phyloP scores from a whole-genome alignment of 805 yeast species.

The Pichia rugopelliculosa region DNA sequence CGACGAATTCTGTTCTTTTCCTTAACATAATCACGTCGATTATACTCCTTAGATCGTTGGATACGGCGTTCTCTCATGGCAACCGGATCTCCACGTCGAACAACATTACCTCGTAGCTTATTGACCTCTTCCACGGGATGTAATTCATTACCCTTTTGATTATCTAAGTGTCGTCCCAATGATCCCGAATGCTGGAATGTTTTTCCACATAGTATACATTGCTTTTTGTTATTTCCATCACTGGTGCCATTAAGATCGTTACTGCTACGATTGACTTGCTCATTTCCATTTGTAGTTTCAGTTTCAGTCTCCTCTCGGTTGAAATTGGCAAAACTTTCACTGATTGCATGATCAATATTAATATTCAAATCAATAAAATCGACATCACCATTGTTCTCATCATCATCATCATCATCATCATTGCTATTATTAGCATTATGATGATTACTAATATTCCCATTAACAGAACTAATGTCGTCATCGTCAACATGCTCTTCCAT shows the following conservation, averaged over 20 bases:
- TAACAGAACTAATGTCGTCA: too few relatives aligned
- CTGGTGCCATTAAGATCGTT: neutral
- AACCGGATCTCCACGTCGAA: conserved; percentile 42
- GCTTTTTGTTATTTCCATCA: neutral
- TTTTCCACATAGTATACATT: conserved; percentile 43
- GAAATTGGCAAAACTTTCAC: conserved; percentile 3
- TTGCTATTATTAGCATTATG: too few relatives aligned
- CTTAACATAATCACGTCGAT: conserved; percentile 40
- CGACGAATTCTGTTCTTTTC: conserved; percentile 40
- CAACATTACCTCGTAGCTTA: conserved; percentile 39
- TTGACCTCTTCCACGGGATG: conserved; percentile 48
- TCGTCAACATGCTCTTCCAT: neutral
- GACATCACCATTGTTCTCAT: neutral
- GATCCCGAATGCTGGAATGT: conserved; percentile 53
- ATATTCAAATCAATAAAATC: conserved; percentile 8
- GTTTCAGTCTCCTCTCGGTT: neutral
- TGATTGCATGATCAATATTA: conserved; percentile 2
- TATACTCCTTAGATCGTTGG: conserved; percentile 36
- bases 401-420: neutral
- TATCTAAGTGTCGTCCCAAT: conserved; percentile 52
- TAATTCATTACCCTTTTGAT: conserved; percentile 41
- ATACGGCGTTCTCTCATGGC: conserved; percentile 35
- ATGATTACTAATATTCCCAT: too few relatives aligned
- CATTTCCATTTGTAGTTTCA: neutral
- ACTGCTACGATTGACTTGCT: neutral